phyloP scores from a whole-genome alignment of 78 protist genomes.

The Speleostelium caveatum region DNA sequence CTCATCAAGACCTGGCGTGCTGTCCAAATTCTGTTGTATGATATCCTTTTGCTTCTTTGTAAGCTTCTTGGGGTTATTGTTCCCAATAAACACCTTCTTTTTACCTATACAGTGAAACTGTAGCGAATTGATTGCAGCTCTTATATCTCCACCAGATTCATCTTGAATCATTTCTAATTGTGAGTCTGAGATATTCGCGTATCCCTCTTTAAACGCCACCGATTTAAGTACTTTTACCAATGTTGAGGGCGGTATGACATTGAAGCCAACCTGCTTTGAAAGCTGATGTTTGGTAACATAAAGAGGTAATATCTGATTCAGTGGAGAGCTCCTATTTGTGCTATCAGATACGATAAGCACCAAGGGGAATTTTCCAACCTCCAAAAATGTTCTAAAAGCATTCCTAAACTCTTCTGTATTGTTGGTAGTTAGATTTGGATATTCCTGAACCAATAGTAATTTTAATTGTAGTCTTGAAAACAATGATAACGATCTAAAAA shows the following conservation, averaged over 20 bases:
- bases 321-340: constrained; percentile 6
- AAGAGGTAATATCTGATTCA: constrained; percentile 13
- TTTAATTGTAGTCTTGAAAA: not conserved
- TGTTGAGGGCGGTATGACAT: constrained; percentile 34
- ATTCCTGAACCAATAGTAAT: constrained; percentile 31
- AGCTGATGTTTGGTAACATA: not conserved
- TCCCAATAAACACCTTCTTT: not conserved
- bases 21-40: not conserved
- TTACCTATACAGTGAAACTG: constrained; percentile 59
- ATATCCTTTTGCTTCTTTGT: not conserved
- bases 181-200: not conserved
- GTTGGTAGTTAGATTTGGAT: constrained; percentile 21
- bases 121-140: constrained; percentile 59
- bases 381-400: not conserved
- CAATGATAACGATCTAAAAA: not conserved
- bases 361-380: constrained; percentile 11
- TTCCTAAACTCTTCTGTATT: constrained; percentile 7
- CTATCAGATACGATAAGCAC: constrained; percentile 23
- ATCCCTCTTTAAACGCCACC: constrained; percentile 27
- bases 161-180: constrained; percentile 16
- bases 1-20: not conserved
- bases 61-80: not conserved
- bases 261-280: constrained; percentile 2
- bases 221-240: constrained; percentile 1
- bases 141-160: constrained; percentile 63